Percentiles rank a stretch among this genome's conserved stretches.
phyloP scores from a whole-genome alignment of 2,329 filamentous ascomycete species.

The Aspergillus quadrilineatus region DNA sequence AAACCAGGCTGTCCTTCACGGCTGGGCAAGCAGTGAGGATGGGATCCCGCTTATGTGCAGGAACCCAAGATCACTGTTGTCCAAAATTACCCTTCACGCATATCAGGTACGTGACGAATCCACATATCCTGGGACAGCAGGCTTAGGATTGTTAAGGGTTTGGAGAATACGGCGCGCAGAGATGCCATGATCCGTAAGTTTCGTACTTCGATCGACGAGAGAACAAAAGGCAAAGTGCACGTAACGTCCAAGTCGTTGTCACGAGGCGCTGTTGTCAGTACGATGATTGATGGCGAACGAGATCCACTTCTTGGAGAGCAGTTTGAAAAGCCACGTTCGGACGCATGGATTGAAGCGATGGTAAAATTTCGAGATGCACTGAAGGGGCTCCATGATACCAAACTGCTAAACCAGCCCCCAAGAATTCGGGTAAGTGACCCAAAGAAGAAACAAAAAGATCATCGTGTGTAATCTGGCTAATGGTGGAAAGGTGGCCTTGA shows the following conservation, averaged over 20 bases:
- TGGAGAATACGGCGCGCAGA: slow-evolving; percentile 1
- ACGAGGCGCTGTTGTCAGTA: neutral
- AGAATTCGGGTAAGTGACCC: neutral
- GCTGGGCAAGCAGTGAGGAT: slow-evolving; percentile 3
- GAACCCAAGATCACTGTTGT: neutral
- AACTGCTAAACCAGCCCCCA: neutral
- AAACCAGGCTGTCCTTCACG: slow-evolving; percentile 2
- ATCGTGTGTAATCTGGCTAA: neutral
- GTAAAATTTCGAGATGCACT: neutral
- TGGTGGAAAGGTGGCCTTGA: neutral
- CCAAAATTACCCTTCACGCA: neutral
- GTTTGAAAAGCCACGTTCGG: neutral
- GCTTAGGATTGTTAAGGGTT: neutral
- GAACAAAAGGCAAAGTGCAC: neutral
- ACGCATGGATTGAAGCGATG: slow-evolving; percentile 1
- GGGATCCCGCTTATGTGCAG: neutral
- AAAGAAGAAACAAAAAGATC: neutral
- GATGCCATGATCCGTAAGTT: neutral
- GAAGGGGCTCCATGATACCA: neutral
- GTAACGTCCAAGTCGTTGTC: neutral
- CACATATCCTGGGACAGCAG: neutral
- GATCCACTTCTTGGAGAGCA: neutral
- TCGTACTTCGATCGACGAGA: neutral
- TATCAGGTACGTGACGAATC: slow-evolving; percentile 1
- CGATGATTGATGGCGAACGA: neutral